phyloP scores from a whole-genome alignment of 306 rosid genomes.

The Trifolium repens region DNA sequence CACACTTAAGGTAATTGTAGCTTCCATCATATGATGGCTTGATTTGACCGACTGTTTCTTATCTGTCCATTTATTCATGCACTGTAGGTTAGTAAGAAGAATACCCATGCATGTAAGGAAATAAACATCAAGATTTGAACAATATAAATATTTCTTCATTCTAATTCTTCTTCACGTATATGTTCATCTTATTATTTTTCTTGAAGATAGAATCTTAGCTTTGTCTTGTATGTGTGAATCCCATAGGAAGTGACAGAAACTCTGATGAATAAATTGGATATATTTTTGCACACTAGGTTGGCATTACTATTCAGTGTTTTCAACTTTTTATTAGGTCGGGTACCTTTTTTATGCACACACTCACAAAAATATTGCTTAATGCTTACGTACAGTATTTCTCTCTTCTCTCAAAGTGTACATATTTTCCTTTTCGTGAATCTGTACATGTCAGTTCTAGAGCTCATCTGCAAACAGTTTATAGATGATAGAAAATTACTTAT shows the following conservation, averaged over 20 bases:
- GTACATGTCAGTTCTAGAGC: constrained; percentile 2
- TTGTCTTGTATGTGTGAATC: not conserved
- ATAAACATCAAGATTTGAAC: not conserved
- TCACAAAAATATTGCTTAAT: not conserved
- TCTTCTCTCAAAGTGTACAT: too few relatives aligned
- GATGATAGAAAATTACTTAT: constrained; percentile 4
- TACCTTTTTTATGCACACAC: not conserved
- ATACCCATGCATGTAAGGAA: not conserved
- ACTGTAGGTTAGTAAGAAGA: not conserved
- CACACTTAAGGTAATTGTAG: not conserved
- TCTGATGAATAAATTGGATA: not conserved
- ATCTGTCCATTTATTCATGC: not conserved
- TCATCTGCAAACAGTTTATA: constrained; percentile 12
- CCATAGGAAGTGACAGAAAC: not conserved
- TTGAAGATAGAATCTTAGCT: not conserved
- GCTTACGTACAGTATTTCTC: not conserved
- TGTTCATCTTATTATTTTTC: not conserved
- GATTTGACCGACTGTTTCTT: not conserved
- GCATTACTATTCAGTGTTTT: not conserved
- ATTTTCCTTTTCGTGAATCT: constrained; percentile 2
- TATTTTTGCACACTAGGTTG: not conserved
- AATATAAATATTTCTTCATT: not conserved
- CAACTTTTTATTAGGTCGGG: not conserved
- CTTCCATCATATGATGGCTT: not conserved
- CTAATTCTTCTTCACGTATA: not conserved